Percentiles rank a stretch among this genome's conserved stretches.
Conservation (phyloP, 2,329 filamentous ascomycete species). For the Ascochyta viciae-villosae region DNA sequence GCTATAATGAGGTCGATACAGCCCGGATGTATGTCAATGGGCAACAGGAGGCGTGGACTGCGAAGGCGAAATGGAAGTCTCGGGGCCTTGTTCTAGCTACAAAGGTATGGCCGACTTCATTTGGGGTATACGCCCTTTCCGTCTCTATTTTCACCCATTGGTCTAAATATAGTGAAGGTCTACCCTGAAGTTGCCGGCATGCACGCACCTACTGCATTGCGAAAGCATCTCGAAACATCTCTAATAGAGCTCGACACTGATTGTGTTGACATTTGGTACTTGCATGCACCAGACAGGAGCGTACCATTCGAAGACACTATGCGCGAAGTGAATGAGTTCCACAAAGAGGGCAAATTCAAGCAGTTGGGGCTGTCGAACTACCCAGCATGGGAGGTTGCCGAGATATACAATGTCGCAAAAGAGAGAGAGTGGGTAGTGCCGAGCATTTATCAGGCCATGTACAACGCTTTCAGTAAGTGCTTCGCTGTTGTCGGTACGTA, state of each 20-base stretch:
- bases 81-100: constrained; percentile 77
- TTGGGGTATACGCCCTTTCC: neutral
- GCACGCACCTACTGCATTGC: neutral
- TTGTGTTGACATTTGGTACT: constrained; percentile 71
- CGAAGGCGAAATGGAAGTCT: constrained; percentile 75
- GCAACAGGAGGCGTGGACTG: constrained; percentile 77
- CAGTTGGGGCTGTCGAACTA: constrained; percentile 59
- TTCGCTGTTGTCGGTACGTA: neutral
- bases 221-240: neutral
- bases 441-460: constrained; percentile 83
- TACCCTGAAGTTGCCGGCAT: neutral
- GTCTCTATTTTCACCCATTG: no score
- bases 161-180: neutral
- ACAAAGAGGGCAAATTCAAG: constrained; percentile 54
- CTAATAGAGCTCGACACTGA: constrained; percentile 8
- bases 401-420: constrained; percentile 73
- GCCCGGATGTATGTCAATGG: constrained; percentile 74
- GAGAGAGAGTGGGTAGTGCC: constrained; percentile 80
- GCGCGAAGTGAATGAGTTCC: constrained; percentile 53
- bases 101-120: constrained; percentile 66
- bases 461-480: constrained; percentile 58
- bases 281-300: constrained; percentile 68
- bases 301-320: constrained; percentile 44
- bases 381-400: constrained; percentile 53
- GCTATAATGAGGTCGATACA: constrained; percentile 84